These are phyloP conservation scores for Venturiaceae sp. DNA, from an alignment of 2,329 filamentous ascomycete genomes.

Conservation along the genomic window DNA sequence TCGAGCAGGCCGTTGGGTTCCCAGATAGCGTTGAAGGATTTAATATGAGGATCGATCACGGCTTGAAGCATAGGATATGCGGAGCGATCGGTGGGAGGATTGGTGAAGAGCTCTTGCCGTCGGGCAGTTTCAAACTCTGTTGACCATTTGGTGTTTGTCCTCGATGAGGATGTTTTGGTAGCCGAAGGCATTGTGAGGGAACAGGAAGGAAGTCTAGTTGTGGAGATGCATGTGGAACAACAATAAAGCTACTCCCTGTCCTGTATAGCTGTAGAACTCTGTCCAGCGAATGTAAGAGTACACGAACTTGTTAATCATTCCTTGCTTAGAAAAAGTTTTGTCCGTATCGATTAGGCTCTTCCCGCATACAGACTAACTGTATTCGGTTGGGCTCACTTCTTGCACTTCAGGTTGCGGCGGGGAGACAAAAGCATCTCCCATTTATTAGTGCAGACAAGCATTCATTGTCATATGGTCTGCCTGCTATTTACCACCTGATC, in stretches of 20 bases:
- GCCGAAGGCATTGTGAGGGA: conserved; percentile 1
- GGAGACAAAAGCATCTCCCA: not conserved
- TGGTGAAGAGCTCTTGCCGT: conserved; percentile 78
- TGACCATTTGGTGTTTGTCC: conserved; percentile 48
- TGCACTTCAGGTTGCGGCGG: too few species aligned
- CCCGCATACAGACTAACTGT: too few species aligned
- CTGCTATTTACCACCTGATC: not conserved
- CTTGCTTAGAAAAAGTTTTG: not conserved
- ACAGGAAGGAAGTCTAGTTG: not conserved
- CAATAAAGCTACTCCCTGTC: not conserved
- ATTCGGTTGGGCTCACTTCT: too few species aligned
- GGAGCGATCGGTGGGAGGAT: conserved; percentile 77
- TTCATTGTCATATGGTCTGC: conserved; percentile 6
- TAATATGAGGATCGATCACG: conserved; percentile 84
- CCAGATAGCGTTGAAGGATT: conserved; percentile 92
- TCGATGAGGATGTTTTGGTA: conserved; percentile 11
- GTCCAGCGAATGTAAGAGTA: not conserved
- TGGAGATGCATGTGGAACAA: not conserved
- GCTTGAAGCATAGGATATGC: conserved; percentile 80
- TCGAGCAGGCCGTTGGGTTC: conserved; percentile 62
- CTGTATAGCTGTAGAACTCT: not conserved
- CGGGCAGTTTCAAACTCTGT: conserved; percentile 78
- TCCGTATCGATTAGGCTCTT: too few species aligned
- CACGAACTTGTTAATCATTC: too few species aligned
- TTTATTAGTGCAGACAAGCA: not conserved